These are phyloP conservation scores for Talaromyces verruculosus DNA, from an alignment of 2,329 filamentous ascomycete species.

Conservation along the genomic window DNA sequence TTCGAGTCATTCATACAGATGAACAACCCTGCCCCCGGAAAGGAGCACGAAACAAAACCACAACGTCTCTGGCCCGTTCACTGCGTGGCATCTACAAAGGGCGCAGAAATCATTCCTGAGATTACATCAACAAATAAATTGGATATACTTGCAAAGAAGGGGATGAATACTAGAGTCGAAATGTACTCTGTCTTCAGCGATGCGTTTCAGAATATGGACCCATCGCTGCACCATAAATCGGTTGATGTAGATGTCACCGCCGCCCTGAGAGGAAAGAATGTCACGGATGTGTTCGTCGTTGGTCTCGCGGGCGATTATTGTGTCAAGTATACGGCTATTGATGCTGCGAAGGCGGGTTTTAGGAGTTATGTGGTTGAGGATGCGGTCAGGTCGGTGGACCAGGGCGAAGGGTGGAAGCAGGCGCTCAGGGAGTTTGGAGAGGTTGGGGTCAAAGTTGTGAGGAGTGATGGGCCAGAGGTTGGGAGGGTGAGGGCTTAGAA, in stretches of 20 bases:
- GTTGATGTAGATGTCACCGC: slow-evolving; percentile 61
- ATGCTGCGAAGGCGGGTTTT: slow-evolving; percentile 75
- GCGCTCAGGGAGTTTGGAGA: slow-evolving; percentile 56
- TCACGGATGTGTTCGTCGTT: slow-evolving; percentile 81
- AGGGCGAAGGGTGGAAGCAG: slow-evolving; percentile 55
- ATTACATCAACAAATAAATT: slow-evolving; percentile 57
- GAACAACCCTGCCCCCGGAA: slow-evolving; percentile 45
- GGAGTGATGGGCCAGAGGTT: slow-evolving; percentile 58
- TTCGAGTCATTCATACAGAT: slow-evolving; percentile 67
- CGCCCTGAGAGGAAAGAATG: slow-evolving; percentile 54
- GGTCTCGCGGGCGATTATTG: slow-evolving; percentile 90
- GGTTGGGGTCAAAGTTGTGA: slow-evolving; percentile 64
- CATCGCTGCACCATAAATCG: slow-evolving; percentile 32
- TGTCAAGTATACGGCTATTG: slow-evolving; percentile 76
- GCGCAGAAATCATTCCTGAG: slow-evolving; percentile 72
- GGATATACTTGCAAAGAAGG: slow-evolving; percentile 75
- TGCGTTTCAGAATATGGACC: slow-evolving; percentile 60
- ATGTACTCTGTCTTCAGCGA: slow-evolving; percentile 94
- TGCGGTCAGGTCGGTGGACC: slow-evolving; percentile 71
- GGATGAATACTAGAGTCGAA: slow-evolving; percentile 70
- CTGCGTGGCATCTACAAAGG: slow-evolving; percentile 73
- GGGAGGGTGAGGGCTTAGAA: slow-evolving; percentile 41
- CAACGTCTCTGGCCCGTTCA: slow-evolving; percentile 85
- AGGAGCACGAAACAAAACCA: slow-evolving; percentile 62
- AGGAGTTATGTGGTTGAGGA: slow-evolving; percentile 74